These are phyloP conservation scores for Conidiobolus incongruus DNA, from an alignment of 371 early-diverging fungal species.

Conservation along the genomic window DNA sequence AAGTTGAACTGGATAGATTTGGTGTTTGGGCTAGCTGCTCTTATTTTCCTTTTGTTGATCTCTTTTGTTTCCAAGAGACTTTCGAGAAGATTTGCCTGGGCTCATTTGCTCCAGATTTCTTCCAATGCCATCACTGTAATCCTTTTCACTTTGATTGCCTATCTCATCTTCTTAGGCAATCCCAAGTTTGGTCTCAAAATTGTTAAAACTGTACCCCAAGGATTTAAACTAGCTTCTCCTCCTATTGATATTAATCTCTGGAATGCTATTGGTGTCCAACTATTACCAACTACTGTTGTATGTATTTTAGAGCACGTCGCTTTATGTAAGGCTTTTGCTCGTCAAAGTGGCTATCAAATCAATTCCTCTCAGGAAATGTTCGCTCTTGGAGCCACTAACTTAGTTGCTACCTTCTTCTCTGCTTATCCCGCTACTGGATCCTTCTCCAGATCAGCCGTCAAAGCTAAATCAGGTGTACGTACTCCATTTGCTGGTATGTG, in stretches of 20 bases:
- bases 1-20: conserved; percentile 18
- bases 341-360: conserved; percentile 21
- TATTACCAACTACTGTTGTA: conserved; percentile 40
- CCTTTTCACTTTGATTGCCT: conserved; percentile 19
- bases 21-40: conserved; percentile 18
- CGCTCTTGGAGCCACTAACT: conserved; percentile 63
- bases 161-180: conserved; percentile 9
- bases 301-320: conserved; percentile 66
- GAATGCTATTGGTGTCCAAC: conserved; percentile 18
- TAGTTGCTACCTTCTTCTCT: conserved; percentile 56
- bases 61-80: conserved; percentile 9
- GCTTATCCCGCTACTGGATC: conserved; percentile 68
- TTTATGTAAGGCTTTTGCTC: conserved; percentile 58
- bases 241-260: conserved; percentile 4
- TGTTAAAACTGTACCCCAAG: conserved; percentile 39
- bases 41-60: conserved; percentile 19
- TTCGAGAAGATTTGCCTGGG: conserved; percentile 6
- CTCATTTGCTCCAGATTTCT: conserved; percentile 16
- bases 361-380: conserved; percentile 59
- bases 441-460: conserved; percentile 66
- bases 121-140: conserved; percentile 21
- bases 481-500: conserved; percentile 57
- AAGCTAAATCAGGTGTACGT: conserved; percentile 48
- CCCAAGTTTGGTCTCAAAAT: conserved; percentile 10
- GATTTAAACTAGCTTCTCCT: conserved; percentile 14